Conservation (phyloP, 306 rosid genomes). For the Rosa multiflora region DNA sequence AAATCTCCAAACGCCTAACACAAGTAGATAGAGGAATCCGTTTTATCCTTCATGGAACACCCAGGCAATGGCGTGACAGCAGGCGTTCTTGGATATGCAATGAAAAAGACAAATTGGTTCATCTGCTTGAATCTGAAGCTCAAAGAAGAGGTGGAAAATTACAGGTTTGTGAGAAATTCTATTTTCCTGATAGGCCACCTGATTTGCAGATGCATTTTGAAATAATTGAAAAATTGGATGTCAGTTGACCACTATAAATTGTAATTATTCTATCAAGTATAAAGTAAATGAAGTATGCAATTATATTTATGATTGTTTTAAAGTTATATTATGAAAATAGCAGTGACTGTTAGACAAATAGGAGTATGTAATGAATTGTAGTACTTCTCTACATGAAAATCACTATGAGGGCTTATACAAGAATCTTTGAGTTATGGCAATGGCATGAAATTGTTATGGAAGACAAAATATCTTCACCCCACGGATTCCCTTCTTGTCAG, state of each 20-base stretch:
- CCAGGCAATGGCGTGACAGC: conserved; percentile 78
- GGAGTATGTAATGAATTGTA: not conserved
- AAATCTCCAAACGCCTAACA: conserved; percentile 43
- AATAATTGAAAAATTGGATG: conserved; percentile 62
- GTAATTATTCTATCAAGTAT: not conserved
- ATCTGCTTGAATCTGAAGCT: conserved; percentile 54
- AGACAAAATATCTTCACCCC: not conserved
- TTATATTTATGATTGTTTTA: not conserved
- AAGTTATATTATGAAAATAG: not conserved
- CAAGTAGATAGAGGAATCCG: conserved; percentile 41
- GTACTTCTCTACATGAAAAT: not conserved
- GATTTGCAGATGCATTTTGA: conserved; percentile 90
- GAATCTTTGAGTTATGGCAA: not conserved
- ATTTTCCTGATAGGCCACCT: conserved; percentile 57
- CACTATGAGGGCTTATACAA: not conserved
- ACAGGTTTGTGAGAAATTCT: conserved; percentile 46
- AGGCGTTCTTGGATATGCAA: conserved; percentile 58
- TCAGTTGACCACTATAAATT: conserved; percentile 28
- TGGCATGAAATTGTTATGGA: not conserved
- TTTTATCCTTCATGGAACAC: conserved; percentile 85
- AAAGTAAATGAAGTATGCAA: not conserved
- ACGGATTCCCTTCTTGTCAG: not conserved
- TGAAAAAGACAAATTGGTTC: conserved; percentile 60
- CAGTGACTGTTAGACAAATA: not conserved
- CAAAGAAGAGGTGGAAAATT: conserved; percentile 46